A percentile compares a stretch with the other conserved stretches of the same genome.
Conservation (phyloP, 768 basidiomycete genomes). For the Calvatia gigantea region DNA sequence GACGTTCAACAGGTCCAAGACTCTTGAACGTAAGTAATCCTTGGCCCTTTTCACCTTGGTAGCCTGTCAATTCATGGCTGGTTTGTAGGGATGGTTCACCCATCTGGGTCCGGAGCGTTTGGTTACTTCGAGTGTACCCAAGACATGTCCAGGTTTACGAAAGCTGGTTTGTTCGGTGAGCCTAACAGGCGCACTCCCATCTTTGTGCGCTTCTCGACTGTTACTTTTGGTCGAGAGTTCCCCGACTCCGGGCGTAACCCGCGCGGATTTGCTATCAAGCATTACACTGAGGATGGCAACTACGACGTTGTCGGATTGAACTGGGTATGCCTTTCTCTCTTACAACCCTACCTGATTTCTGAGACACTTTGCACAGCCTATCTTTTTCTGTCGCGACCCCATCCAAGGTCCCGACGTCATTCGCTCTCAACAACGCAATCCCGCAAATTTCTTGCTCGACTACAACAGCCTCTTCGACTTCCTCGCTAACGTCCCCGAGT, state of each 20-base stretch:
- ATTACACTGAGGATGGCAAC: slow-evolving; percentile 14
- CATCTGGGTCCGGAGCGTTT: slow-evolving; percentile 12
- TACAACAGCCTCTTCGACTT: slow-evolving; percentile 13
- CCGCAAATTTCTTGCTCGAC: slow-evolving; percentile 9
- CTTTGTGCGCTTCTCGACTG: slow-evolving; percentile 13
- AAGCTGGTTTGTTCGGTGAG: slow-evolving; percentile 8
- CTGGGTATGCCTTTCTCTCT: background rate
- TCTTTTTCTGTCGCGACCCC: slow-evolving; percentile 13
- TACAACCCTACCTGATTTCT: background rate
- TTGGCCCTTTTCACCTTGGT: background rate
- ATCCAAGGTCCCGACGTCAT: slow-evolving; percentile 14
- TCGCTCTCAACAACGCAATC: slow-evolving; percentile 14
- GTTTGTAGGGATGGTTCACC: slow-evolving; percentile 11
- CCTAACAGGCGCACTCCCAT: slow-evolving; percentile 9
- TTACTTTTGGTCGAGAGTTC: slow-evolving; percentile 13
- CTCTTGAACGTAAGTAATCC: slow-evolving; percentile 9
- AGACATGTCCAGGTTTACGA: slow-evolving; percentile 13
- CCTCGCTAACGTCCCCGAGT: slow-evolving; percentile 13
- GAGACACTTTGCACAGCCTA: background rate
- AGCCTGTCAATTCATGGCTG: background rate
- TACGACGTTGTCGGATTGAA: slow-evolving; percentile 14
- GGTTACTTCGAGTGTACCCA: slow-evolving; percentile 14
- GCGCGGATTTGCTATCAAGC: slow-evolving; percentile 14
- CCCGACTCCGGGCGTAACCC: slow-evolving; percentile 13
- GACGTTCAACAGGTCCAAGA: slow-evolving; percentile 12